Conservation (phyloP, 352 stramenopile genomes). For the Plasmopara halstedii region DNA sequence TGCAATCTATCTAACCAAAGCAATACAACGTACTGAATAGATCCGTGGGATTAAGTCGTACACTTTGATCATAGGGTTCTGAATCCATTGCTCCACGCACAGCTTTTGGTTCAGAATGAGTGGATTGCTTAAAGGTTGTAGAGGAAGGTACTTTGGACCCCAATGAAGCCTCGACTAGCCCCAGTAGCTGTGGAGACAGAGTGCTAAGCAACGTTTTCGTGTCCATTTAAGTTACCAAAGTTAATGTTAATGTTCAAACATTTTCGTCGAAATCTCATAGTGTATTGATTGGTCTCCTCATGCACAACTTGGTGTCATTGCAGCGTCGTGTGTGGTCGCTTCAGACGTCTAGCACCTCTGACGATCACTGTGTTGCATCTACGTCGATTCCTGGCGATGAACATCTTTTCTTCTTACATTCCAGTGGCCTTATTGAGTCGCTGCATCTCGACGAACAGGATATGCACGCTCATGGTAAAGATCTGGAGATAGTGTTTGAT, state of each 20-base stretch:
- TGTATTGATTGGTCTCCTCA: too few species aligned
- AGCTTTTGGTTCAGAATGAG: neutral
- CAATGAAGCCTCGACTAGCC: conserved; percentile 54
- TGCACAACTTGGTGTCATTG: conserved; percentile 60
- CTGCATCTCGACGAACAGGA: conserved; percentile 23
- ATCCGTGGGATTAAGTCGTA: conserved; percentile 47
- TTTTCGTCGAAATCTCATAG: too few species aligned
- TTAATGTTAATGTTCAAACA: neutral
- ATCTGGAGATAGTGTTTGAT: conserved; percentile 16
- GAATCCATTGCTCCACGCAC: neutral
- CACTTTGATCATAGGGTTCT: neutral
- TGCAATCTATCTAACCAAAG: neutral
- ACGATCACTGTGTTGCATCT: conserved; percentile 16
- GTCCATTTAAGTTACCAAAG: conserved; percentile 4
- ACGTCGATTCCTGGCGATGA: conserved; percentile 28
- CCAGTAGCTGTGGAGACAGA: conserved; percentile 57
- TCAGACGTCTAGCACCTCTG: neutral
- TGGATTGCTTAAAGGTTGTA: neutral
- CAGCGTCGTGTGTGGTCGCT: conserved; percentile 39
- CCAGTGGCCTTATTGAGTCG: conserved; percentile 24
- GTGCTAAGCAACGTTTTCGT: conserved; percentile 33
- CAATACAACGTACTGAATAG: conserved; percentile 35
- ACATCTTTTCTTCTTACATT: conserved; percentile 28
- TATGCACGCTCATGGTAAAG: conserved; percentile 5
- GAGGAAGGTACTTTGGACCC: conserved; percentile 24